These are phyloP conservation scores for Agrostemma githago DNA, from an alignment of 148 eudicot species.

Conservation along the genomic window DNA sequence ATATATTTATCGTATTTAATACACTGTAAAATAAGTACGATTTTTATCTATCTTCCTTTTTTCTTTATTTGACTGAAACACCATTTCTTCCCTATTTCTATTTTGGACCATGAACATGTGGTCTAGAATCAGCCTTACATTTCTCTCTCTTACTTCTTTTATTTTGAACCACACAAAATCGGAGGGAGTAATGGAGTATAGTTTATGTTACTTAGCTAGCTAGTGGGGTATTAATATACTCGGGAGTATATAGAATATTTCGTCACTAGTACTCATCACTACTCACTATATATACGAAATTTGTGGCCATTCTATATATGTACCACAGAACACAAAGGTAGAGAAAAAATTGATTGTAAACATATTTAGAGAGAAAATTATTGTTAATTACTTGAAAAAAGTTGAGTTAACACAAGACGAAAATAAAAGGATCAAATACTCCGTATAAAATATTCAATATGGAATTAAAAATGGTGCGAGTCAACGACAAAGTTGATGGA, in stretches of 20 bases:
- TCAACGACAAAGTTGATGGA: not conserved
- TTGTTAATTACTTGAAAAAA: not conserved
- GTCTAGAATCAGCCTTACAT: too few species aligned
- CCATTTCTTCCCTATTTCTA: too few species aligned
- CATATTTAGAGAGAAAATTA: not conserved
- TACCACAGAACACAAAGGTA: not conserved
- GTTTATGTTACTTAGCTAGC: not conserved
- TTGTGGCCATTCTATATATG: not conserved
- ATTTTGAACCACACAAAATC: too few species aligned
- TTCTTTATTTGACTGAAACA: too few species aligned
- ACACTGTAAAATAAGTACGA: too few species aligned
- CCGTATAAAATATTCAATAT: not conserved
- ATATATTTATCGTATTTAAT: too few species aligned
- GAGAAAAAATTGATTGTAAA: not conserved
- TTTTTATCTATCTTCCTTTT: too few species aligned
- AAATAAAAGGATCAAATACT: not conserved
- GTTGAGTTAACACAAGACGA: not conserved
- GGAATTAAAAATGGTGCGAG: conserved; percentile 10
- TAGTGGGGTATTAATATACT: not conserved
- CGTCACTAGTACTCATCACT: not conserved
- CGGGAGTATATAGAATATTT: too few species aligned
- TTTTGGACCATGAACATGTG: too few species aligned
- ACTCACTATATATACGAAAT: too few species aligned
- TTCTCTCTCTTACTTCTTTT: too few species aligned
- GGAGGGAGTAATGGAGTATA: too few species aligned